A percentile compares a stretch with the other conserved stretches of the same genome.
These are phyloP conservation scores for Thalassiosira exigua DNA, from an alignment of 352 stramenopile genomes.

Conservation along the genomic window DNA sequence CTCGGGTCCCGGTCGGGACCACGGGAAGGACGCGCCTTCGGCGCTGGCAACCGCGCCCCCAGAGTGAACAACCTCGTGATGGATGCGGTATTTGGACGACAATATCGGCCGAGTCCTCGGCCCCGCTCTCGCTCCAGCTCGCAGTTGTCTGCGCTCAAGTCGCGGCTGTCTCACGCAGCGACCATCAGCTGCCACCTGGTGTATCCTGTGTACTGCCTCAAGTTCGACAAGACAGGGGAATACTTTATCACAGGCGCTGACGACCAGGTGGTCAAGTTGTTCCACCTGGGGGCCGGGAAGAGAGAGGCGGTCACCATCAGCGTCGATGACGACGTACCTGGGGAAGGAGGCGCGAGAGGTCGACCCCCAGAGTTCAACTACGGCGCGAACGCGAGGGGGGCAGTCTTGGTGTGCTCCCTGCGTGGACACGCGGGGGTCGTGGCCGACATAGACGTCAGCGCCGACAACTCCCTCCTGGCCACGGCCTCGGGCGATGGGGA, in stretches of 20 bases:
- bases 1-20: too few species aligned
- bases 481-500: constrained; percentile 86
- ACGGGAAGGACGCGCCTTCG: too few species aligned
- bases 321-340: too few species aligned
- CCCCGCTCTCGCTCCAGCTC: too few species aligned
- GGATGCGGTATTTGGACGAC: too few species aligned
- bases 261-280: constrained; percentile 97
- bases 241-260: constrained; percentile 97
- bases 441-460: constrained; percentile 85
- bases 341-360: neutral
- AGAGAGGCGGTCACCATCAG: neutral
- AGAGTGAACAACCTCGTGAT: too few species aligned
- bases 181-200: constrained; percentile 92
- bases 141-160: constrained; percentile 52
- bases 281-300: constrained; percentile 87
- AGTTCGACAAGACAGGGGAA: constrained; percentile 93
- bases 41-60: too few species aligned
- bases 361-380: constrained; percentile 38
- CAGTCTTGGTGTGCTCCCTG: constrained; percentile 82
- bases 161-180: constrained; percentile 70
- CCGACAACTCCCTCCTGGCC: constrained; percentile 86
- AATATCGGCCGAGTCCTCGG: too few species aligned
- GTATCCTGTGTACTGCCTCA: constrained; percentile 95
- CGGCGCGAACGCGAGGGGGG: constrained; percentile 63
- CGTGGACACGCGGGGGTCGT: constrained; percentile 87